These are phyloP conservation scores for Nyctanthes arbortristis DNA, from an alignment of 257 asterid species.

Conservation along the genomic window DNA sequence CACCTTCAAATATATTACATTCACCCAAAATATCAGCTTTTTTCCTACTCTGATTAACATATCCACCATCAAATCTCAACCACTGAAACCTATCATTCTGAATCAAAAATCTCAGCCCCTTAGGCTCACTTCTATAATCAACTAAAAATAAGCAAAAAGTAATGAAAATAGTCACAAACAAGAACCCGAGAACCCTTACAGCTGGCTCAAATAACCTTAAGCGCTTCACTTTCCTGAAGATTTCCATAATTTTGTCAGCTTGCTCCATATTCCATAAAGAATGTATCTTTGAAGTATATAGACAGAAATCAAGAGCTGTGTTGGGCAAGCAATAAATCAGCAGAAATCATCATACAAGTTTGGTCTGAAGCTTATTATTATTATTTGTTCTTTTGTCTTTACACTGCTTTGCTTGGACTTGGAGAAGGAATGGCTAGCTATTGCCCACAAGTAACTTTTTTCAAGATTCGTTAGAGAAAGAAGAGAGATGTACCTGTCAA, in stretches of 20 bases:
- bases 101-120: constrained; percentile 39
- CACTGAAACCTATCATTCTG: constrained; percentile 60
- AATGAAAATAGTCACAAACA: too few species aligned
- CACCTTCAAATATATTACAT: constrained; percentile 88
- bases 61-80: constrained; percentile 49
- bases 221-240: constrained; percentile 70
- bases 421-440: too few species aligned
- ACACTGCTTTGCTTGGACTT: constrained; percentile 70
- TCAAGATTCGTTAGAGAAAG: constrained; percentile 22
- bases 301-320: constrained; percentile 27
- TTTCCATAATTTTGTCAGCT: constrained; percentile 30
- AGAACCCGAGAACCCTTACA: constrained; percentile 65
- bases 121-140: constrained; percentile 57
- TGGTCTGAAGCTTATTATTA: background rate
- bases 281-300: background rate
- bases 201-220: constrained; percentile 78
- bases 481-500: constrained; percentile 30
- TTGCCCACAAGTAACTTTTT: too few species aligned
- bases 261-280: constrained; percentile 36
- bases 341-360: constrained; percentile 37
- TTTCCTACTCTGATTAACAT: constrained; percentile 18
- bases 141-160: too few species aligned
- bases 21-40: constrained; percentile 61
- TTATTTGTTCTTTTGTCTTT: background rate
- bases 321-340: constrained; percentile 45